Base-by-base conservation (phyloP, 768 basidiomycete genomes). In the Tricholoma hemisulphureum region DNA sequence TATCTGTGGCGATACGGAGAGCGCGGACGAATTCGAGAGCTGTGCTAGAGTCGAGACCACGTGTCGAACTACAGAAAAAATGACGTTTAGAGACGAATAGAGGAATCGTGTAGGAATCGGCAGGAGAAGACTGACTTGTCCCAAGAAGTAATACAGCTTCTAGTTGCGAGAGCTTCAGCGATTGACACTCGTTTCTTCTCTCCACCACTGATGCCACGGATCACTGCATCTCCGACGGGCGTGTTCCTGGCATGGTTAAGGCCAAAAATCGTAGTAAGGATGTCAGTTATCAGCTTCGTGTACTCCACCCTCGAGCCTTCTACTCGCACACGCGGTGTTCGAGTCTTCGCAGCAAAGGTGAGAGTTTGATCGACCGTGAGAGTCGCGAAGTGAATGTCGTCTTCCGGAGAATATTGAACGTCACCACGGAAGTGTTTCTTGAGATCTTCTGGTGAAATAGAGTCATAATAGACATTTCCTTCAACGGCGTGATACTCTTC, bases 341-440 rank as follows among this genome's bases (percentile, higher is more conserved):
- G 85, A 14, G 83, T 86, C 61, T 79, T 82, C 0, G 85, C 80
- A 0, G 88, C 86, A 56, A 91, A 89, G 7, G 67, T 73, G 26
- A 97, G 75, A 0, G 91, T 93, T 66, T 93, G 81, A 41, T 82
- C 80, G 29, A 93, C 91, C 2, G 88, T 90, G 13, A 96, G 80
- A 9, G 88, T 89, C 2, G 93, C 88, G 62, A 94, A 89, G 66
- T 93, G 92, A 2, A 90, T 76, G 66, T 95, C 92, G 63, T 93
- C 92, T 73, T 91, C 92, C 0, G 90, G 89, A 58, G 82, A 87
- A 67, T 91, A 93, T 55, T 83, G 82, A 2, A 91, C 86, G 63
- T 92, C 92, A 14, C 93, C 94, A 6, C 88, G 85, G 67, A 83
- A 89, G 52, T 81, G 80, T 53, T 83, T 80, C 53, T 70, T 64